These are phyloP conservation scores for Dendrobium chrysotoxum DNA, from an alignment of 106 monocot species.

Conservation along the genomic window DNA sequence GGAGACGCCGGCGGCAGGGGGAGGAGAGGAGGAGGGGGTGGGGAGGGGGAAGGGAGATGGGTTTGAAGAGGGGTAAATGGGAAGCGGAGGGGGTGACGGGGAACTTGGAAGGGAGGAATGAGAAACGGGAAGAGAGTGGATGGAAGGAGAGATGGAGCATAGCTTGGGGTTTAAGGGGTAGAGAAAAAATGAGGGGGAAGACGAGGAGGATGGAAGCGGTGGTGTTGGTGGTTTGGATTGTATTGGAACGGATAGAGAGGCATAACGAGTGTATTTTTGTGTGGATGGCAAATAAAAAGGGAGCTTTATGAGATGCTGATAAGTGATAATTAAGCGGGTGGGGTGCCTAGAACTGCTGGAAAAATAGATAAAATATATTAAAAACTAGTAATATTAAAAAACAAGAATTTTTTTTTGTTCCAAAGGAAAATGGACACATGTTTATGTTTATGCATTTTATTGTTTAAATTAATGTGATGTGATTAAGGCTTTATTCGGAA, in stretches of 20 bases:
- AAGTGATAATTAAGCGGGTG: no score
- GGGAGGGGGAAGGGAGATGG: background rate
- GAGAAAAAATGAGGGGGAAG: background rate
- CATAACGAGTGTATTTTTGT: background rate
- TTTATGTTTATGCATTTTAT: no score
- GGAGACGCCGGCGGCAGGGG: slow-evolving; percentile 1
- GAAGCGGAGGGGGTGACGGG: background rate
- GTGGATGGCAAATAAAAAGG: background rate
- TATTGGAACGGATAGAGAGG: background rate
- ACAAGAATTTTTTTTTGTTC: no score
- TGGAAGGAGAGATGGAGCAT: no score
- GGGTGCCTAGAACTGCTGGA: no score
- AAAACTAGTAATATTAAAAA: no score
- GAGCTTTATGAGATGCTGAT: no score
- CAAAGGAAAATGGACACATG: no score
- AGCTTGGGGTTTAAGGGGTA: no score
- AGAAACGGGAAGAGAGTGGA: background rate
- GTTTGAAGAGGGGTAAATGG: background rate
- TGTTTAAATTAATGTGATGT: no score
- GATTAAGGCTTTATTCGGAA: no score
- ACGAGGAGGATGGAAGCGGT: background rate
- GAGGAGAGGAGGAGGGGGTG: slow-evolving; percentile 4
- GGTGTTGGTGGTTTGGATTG: background rate
- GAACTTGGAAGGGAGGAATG: background rate
- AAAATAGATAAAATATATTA: no score